Evolutionary conservation across 805 yeast genomes (phyloP), one percentile per base, ranked within the genome.

Genomic region (Hanseniaspora lindneri): DNA sequence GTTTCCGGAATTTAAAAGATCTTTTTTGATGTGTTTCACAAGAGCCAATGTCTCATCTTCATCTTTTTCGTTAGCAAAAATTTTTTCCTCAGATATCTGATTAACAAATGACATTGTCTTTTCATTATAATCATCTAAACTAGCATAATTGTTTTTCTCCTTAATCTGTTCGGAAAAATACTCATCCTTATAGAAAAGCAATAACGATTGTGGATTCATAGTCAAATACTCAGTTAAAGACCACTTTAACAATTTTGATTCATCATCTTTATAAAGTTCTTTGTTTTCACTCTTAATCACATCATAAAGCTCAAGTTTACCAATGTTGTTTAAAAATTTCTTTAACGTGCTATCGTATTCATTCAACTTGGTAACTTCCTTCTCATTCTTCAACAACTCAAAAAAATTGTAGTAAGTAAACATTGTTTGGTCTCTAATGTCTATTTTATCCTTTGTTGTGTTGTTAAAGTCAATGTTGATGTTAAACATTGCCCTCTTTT

Each of bases 181-280:
- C 7, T 32, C 11, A 11, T 44, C 48, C 24, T 35, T 36, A 25
- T 44, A 44, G 14, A 44, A n/a, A 14, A 20, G 17, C 25, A 37
- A n/a, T 17, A 44, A 37, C 5, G 42, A 30, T 13, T 14, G 21
- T 14, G 48, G 48, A 16, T 32, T 29, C 27, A 37, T 19, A 4
- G 48, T 44, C 16, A 44, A 16, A 21, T 44, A 44, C 6, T 36
- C 41, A 23, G 19, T 44, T 17, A 44, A 29, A 21, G 48, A 23
- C n/a, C 29, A 36, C 7, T 37, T 44, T 3, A 44, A 20, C 10
- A 13, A 16, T 17, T 36, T 39, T 7, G 17, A 6, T 11, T 44
- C 41, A 19, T 39, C 39, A 35, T 35, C 39, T 28, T 39, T 39
- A 9, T 17, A 27, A 17, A 16, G 6, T 19, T 27, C 19, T 28